Evolutionary conservation across 1,139 yeast genomes (phyloP).

Genomic region (Saccharomycopsis hybrid): DNA sequence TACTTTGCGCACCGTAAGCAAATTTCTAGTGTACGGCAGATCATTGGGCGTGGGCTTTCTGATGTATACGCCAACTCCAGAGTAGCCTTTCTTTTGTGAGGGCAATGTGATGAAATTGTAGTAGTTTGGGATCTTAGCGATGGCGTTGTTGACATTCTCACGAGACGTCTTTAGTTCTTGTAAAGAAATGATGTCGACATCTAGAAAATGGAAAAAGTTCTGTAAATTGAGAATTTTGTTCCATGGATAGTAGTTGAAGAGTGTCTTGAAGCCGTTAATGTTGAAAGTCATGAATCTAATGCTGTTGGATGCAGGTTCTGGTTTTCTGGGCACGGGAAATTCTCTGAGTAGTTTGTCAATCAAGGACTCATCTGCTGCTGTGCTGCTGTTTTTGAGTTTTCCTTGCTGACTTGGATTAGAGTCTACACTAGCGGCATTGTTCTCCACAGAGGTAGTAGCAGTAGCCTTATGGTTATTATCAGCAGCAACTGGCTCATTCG

Average conservation of each 20-base stretch:
- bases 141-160: conserved; percentile 37
- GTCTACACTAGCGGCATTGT: too few species aligned
- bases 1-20: conserved; percentile 55
- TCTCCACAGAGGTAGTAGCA: too few species aligned
- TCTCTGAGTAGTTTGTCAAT: not conserved
- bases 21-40: conserved; percentile 22
- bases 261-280: conserved; percentile 76
- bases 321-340: not conserved
- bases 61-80: conserved; percentile 87
- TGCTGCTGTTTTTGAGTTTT: too few species aligned
- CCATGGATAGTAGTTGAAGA: conserved; percentile 84
- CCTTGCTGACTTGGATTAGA: too few species aligned
- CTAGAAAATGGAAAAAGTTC: conserved; percentile 45
- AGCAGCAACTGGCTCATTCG: too few species aligned
- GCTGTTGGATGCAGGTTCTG: not conserved
- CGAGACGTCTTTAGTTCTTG: conserved; percentile 78
- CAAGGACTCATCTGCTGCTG: too few species aligned
- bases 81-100: conserved; percentile 62
- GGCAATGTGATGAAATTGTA: conserved; percentile 69
- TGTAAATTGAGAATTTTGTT: conserved; percentile 44
- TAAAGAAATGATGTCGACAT: conserved; percentile 73
- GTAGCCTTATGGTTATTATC: too few species aligned
- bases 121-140: conserved; percentile 56
- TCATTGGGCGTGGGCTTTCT: conserved; percentile 35
- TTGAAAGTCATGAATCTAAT: conserved; percentile 53